Percentiles rank a stretch among this genome's conserved stretches.
Conservation (phyloP, 1,139 yeast species). For the Geotrichum candidum region DNA sequence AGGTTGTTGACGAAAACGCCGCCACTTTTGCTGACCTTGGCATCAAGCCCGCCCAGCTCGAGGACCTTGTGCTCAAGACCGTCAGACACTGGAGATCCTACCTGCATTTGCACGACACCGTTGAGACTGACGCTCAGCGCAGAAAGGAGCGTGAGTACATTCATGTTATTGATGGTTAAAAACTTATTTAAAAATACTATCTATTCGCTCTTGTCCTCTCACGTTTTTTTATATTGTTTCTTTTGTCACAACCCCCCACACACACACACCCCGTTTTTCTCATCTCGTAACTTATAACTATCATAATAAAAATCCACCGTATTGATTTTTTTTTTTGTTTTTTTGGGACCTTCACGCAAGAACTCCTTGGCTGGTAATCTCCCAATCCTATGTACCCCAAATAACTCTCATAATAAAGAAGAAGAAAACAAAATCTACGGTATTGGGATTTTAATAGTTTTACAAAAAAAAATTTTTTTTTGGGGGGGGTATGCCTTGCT, state of each 20-base stretch:
- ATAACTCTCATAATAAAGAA: not conserved
- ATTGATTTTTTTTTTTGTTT: not conserved
- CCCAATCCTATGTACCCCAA: too few species aligned
- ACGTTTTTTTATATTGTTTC: not conserved
- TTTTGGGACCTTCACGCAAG: too few species aligned
- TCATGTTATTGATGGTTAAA: conserved; percentile 28
- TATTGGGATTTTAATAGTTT: too few species aligned
- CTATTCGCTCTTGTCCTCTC: not conserved
- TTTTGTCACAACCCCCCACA: not conserved
- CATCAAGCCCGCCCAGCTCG: conserved; percentile 60
- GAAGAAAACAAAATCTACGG: too few species aligned
- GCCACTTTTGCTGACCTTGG: conserved; percentile 69
- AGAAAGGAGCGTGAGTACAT: conserved; percentile 32
- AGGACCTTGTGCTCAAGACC: conserved; percentile 62
- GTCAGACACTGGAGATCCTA: conserved; percentile 40
- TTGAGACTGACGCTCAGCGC: conserved; percentile 33
- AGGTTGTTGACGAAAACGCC: conserved; percentile 55
- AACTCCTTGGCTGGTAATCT: too few species aligned
- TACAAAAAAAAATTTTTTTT: too few species aligned
- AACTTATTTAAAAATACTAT: not conserved
- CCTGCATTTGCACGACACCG: conserved; percentile 33
- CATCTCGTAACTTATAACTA: not conserved
- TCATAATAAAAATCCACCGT: not conserved
- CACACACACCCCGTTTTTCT: not conserved
- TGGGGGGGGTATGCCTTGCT: too few species aligned